phyloP scores from a whole-genome alignment of 2,329 filamentous ascomycete genomes.

The Drechslerella dactyloides region DNA sequence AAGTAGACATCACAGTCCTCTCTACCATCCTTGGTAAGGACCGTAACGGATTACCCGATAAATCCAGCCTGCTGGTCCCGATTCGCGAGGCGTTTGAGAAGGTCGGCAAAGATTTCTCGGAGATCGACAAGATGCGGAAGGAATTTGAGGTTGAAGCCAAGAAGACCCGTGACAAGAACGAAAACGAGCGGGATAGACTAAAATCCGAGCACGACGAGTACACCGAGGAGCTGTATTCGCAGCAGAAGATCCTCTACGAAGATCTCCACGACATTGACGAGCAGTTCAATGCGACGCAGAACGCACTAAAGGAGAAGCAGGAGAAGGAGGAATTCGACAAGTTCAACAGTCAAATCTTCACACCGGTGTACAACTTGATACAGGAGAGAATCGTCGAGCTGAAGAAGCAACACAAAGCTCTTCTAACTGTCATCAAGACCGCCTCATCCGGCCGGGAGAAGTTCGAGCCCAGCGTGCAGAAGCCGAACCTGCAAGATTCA shows the following conservation, averaged over 20 bases:
- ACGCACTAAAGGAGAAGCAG: constrained; percentile 53
- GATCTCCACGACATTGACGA: constrained; percentile 55
- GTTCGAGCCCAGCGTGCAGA: constrained; percentile 27
- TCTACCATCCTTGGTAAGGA: constrained; percentile 38
- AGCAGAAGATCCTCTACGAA: constrained; percentile 55
- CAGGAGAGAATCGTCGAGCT: constrained; percentile 55
- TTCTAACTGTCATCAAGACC: constrained; percentile 47
- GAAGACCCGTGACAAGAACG: constrained; percentile 52
- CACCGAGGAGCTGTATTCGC: constrained; percentile 53
- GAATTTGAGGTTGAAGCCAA: constrained; percentile 52
- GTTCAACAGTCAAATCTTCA: constrained; percentile 55
- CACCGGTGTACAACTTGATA: constrained; percentile 53
- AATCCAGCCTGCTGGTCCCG: constrained; percentile 23
- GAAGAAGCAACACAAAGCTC: constrained; percentile 54
- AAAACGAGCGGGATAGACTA: constrained; percentile 52
- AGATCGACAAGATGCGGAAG: constrained; percentile 52
- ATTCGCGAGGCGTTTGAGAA: constrained; percentile 35
- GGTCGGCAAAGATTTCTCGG: constrained; percentile 54
- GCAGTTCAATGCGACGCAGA: constrained; percentile 54
- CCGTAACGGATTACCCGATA: constrained; percentile 34
- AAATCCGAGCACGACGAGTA: constrained; percentile 55
- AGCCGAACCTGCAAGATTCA: constrained; percentile 52
- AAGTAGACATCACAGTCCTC: constrained; percentile 30
- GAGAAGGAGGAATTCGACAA: constrained; percentile 55
- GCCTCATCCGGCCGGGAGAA: constrained; percentile 46